Evolutionary conservation across 1,139 yeast genomes (phyloP).

Genomic region (Debaryomycetaceae sp.): DNA sequence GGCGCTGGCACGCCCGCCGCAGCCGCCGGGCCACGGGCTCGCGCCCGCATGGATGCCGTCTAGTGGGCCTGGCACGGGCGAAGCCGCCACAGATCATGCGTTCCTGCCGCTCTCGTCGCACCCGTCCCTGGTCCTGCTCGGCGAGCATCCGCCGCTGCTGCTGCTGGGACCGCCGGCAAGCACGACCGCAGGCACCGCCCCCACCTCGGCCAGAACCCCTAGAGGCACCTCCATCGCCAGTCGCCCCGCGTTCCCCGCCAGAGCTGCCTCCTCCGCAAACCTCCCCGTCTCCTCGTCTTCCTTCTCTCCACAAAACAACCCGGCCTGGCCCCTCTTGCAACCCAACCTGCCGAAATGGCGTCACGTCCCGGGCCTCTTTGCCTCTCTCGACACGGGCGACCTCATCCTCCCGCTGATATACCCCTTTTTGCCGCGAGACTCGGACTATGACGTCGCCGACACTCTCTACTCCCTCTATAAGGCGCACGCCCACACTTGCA

Average conservation of each 20-base stretch:
- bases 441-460: slow-evolving; percentile 50
- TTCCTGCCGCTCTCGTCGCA: slow-evolving; percentile 5
- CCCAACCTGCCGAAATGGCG: slow-evolving; percentile 10
- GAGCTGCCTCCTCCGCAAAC: slow-evolving; percentile 4
- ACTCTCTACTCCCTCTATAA: slow-evolving; percentile 52
- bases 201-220: too few species aligned
- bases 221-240: slow-evolving; percentile 3
- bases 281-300: not conserved
- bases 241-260: slow-evolving; percentile 10
- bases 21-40: too few species aligned
- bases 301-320: not conserved
- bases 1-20: slow-evolving; percentile 71
- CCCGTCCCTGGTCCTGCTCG: slow-evolving; percentile 6
- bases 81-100: slow-evolving; percentile 4
- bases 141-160: not conserved
- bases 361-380: slow-evolving; percentile 28
- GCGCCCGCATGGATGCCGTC: too few species aligned
- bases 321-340: not conserved
- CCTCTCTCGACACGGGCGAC: slow-evolving; percentile 15
- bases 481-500: slow-evolving; percentile 49
- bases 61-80: slow-evolving; percentile 30
- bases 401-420: slow-evolving; percentile 43
- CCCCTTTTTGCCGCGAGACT: slow-evolving; percentile 36
- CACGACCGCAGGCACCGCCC: too few species aligned
- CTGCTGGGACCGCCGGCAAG: too few species aligned